A percentile compares a stretch with the other conserved stretches of the same genome.
These are phyloP conservation scores for Chlorophyllum brunneum DNA, from an alignment of 768 basidiomycete species.

Conservation along the genomic window DNA sequence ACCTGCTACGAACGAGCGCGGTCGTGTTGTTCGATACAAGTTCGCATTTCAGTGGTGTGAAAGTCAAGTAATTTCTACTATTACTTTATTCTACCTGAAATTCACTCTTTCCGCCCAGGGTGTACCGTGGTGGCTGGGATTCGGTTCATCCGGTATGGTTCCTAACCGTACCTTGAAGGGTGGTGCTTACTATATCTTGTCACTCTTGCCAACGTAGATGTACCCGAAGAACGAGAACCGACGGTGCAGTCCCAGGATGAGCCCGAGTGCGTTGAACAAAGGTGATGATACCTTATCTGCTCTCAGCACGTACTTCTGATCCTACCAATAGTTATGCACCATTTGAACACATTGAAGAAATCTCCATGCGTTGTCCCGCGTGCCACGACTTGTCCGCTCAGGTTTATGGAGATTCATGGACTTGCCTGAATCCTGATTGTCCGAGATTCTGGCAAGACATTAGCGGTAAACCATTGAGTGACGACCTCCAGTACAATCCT, in stretches of 20 bases:
- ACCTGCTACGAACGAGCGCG: conserved; percentile 38
- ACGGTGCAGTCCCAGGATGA: neutral
- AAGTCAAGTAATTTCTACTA: conserved; percentile 42
- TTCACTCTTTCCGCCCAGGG: conserved; percentile 27
- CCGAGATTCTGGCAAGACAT: conserved; percentile 47
- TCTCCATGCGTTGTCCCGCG: conserved; percentile 27
- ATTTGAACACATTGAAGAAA: conserved; percentile 6
- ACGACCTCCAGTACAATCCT: conserved; percentile 41
- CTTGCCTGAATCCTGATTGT: conserved; percentile 62
- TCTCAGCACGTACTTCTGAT: neutral
- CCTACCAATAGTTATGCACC: neutral
- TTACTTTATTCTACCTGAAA: neutral
- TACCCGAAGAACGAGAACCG: neutral
- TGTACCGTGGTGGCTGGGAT: conserved; percentile 41
- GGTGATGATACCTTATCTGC: neutral
- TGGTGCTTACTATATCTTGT: neutral
- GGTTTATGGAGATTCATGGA: conserved; percentile 56
- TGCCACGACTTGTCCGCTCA: conserved; percentile 46
- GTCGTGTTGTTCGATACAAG: conserved; percentile 70
- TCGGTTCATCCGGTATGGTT: neutral
- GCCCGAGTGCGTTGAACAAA: conserved; percentile 4
- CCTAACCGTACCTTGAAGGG: neutral
- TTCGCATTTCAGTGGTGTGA: conserved; percentile 86
- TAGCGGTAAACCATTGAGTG: conserved; percentile 24
- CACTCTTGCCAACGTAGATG: neutral